Base-by-base conservation (phyloP, 352 stramenopile species). In the Globisporangium takayamanum region DNA sequence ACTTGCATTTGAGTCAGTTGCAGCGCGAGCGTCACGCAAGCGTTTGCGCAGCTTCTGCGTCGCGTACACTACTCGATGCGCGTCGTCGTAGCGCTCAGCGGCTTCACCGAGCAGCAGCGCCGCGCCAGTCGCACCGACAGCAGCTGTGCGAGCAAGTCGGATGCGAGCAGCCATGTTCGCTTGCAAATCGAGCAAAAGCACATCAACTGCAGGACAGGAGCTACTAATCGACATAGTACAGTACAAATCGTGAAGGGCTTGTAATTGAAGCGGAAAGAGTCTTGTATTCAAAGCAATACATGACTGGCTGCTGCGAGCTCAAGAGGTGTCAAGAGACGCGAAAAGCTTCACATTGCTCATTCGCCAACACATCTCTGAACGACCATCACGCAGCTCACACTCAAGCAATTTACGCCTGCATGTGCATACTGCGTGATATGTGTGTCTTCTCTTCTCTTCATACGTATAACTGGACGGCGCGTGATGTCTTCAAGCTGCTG, bases 401-500 rank as follows among this genome's bases (percentile, higher is more conserved):
- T 36, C 7, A 2, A 30, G 22, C 46, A 36, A 8, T 4, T 4
- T 22, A 7, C 33, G 12, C 2, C 12, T n/a, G 4, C 50, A 8
- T 54, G 18, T 58, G 18, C 46, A 8, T 53, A 26, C 63, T 59
- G 53, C 59, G 11, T 64, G 14, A 11, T 41, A 12, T 12, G 36
- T 60, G 50, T 37, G 41, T 47, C 25, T 37, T 37, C 30, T 37
- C 47, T 47, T 47, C 36, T 37, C 47, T 25, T 37, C 46, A 16
- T 57, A 11, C 22, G 44, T 36, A 8, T 8, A 26, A 18, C 42
- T 53, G 63, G 75, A 69, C 53, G 55, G 74, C 64, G 60, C 58
- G 70, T 92, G 82, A 92, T 92, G 80, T 88, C 70, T 89, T 92
- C 80, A 89, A 78, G 54, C 71, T 87, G 77, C 37, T 47, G 48